Evolutionary conservation across 139 green algal genomes (phyloP), one percentile per base, ranked within the genome.

Genomic region (Haematococcus lacustris): DNA sequence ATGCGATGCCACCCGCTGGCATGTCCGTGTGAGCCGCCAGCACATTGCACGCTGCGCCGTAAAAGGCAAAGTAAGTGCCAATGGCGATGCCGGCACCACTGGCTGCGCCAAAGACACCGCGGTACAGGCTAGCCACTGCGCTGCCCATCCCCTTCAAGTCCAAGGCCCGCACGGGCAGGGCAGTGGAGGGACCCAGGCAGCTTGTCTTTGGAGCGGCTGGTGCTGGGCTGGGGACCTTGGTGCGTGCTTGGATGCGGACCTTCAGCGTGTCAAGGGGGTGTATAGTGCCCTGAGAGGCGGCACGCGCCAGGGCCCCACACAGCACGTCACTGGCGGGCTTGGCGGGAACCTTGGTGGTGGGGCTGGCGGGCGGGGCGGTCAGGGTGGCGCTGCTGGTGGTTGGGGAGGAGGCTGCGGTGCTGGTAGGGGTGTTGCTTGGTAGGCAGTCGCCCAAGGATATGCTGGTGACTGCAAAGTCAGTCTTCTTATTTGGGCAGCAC

Each of bases 1-100:
- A 97, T 0, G 89, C 92, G 3, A 90, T 70, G 3, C 32, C 76
- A n/a, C 81, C 78, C 13, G 80, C 71, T 35, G 73, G 51, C 69
- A 91, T 39, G 63, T 85, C 35, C 17, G 80, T 73, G 47, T 26
- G 50, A 51, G 47, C 28, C 47, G 17, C 34, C 26, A 64, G 9
- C 23, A 64, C 26, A 26, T 64, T 64, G 53, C 53, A 64, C 26
- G 90, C 89, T 7, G 84, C 78, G 61, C 86, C 86, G 73, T 97
- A 97, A 64, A 94, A 93, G 2, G 89, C 88, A 84, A 96, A 98
- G 81, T 98, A 98, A 7, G 94, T 85, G 53, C 94, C 94, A 66
- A 98, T 96, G 63, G 89, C 90, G 70, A 98, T 93, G 67, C 94
- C 94, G 6, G 94, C 94, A 3, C 93, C 93, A 43, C 76, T 89